Base-by-base conservation (phyloP, 306 rosid genomes). In the Cucumis melo region DNA sequence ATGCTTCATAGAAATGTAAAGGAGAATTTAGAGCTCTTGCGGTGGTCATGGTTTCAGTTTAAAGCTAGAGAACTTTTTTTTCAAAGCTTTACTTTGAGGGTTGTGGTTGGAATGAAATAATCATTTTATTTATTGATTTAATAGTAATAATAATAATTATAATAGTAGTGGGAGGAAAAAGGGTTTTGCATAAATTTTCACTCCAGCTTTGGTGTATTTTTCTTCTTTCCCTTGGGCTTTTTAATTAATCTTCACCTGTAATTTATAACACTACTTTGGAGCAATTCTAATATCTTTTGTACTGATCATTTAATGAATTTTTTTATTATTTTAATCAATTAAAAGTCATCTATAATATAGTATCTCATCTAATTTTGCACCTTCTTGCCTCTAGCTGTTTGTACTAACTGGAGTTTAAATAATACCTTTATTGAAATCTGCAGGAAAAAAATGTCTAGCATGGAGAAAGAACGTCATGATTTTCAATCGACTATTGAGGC, bases 381-480 rank as follows among this genome's bases (percentile, higher is more conserved):
- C 55, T 50, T 41, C 20, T 63, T 13, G 14, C 14, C 60, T 75
- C 6, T 21, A 38, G 55, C 54, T 60, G 41, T 77, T 41, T 48
- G 5, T 53, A 19, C 27, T 24, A 59, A 17, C 68, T 60, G 44
- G 36, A 65, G 50, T 74, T 78, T 38, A 78, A 79, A 44, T 83
- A 56, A 85, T 62, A 24, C 78, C 75, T 53, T 7, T 80, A 46
- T 58, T 77, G 77, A 76, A 73, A 65, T 60, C 80, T 88, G 85
- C 93, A 95, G 98, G 83, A 92, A 90, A 85, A 90, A 82, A 86
- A 76, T 95, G 80, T 86, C 91, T 60, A 95, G 90, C 91, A 79
- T 90, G 64, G 96, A 92, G 80, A 95, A 85, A 85, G 99, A 92
- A 17, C 93, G 93, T 73, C 85, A 73, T 24, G 98, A 95, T 86